Evolutionary conservation across 129 eudicot species (phyloP).

Genomic region (Artemisia annua): DNA sequence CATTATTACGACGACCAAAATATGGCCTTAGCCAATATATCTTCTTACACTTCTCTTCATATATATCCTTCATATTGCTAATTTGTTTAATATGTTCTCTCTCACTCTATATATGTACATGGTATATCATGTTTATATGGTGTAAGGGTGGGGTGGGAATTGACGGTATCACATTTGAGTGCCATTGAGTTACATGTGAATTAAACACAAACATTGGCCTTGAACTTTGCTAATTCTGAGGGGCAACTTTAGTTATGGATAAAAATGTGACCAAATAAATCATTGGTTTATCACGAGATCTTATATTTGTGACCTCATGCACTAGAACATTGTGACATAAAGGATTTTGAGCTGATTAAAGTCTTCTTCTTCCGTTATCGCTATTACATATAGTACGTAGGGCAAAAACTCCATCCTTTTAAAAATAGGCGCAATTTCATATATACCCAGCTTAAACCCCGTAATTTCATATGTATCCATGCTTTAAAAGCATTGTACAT

Average conservation of each 20-base stretch:
- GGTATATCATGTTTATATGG: slow-evolving; percentile 13
- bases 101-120: slow-evolving; percentile 15
- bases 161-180: slow-evolving; percentile 18
- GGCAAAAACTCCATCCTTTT: too few species aligned
- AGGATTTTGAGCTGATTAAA: too few species aligned
- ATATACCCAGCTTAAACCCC: too few species aligned
- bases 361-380: too few species aligned
- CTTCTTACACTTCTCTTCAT: slow-evolving; percentile 32
- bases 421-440: too few species aligned
- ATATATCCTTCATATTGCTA: slow-evolving; percentile 26
- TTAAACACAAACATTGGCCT: slow-evolving; percentile 21
- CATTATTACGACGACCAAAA: slow-evolving; percentile 13
- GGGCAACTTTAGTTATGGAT: slow-evolving; percentile 6
- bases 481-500: too few species aligned
- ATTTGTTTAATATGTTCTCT: not conserved
- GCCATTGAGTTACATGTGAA: not conserved
- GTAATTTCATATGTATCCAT: too few species aligned
- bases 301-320: not conserved
- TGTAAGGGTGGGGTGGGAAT: not conserved
- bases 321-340: too few species aligned
- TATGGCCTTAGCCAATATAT: slow-evolving; percentile 33
- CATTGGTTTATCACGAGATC: not conserved
- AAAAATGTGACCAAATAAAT: slow-evolving; percentile 17
- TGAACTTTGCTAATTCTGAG: not conserved
- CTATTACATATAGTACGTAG: too few species aligned